Evolutionary conservation across 306 rosid species (phyloP), one percentile per base, ranked within the genome.

Genomic region (Medicago arabica): DNA sequence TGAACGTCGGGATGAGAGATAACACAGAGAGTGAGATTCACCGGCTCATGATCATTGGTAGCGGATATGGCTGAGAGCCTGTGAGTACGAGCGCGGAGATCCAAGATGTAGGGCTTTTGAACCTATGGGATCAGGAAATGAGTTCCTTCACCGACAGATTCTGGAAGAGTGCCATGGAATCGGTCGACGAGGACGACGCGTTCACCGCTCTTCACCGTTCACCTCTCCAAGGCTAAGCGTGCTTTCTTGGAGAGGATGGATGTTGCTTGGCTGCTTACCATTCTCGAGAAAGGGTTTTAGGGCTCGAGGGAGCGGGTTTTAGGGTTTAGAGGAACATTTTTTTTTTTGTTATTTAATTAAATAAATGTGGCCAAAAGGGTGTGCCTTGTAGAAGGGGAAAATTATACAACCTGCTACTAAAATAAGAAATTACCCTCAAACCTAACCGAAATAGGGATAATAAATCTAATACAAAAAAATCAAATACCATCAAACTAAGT

Each of bases 61-160:
- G 97, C 97, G 9, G 97, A 93, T 54, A 90, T 14, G 17, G 98
- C 90, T 25, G 97, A 89, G 88, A 93, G 90, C 10, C 90, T 90
- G 82, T 93, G 97, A 21, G 98, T 91, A 2, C 93, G 79, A 9
- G 98, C 90, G 10, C 98, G 89, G 67, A 93, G 89, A 59, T 94
- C 98, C 71, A 94, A 94, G 74, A 94, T 83, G 87, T 83, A 94
- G 16, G 97, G 97, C 76, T 94, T 94, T 72, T 94, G 98, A 23
- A 94, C 96, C 98, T 97, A 92, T 7, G 98, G 98, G 75, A 92
- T 47, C 3, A 94, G 85, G 84, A 94, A 94, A 13, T 92, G 98
- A 4, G 98, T 94, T 0, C 97, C 98, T 19, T 93, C 98, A 9
- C 89, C 86, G 0, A 83, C 80, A 4, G 86, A 72, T 0, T 80